Evolutionary conservation across 768 basidiomycete genomes (phyloP).

Genomic region (Lactarius psammicola): DNA sequence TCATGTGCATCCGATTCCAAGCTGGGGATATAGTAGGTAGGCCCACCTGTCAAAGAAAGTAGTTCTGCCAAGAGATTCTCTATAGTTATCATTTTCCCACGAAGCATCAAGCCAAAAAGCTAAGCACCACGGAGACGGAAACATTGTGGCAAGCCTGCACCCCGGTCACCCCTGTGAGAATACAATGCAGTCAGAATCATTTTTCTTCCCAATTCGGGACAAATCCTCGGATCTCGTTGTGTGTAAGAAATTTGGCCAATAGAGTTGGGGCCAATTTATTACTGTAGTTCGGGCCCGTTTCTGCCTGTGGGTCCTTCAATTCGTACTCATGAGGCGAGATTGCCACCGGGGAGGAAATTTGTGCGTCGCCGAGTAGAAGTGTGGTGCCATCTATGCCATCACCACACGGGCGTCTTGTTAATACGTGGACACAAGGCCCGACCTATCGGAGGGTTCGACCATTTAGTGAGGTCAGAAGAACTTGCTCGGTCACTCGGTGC

Average conservation of each 20-base stretch:
- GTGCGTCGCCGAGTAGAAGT: neutral
- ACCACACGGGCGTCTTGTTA: neutral
- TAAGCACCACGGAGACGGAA: slow-evolving; percentile 1
- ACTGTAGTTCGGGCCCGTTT: no score
- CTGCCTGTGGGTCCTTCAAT: no score
- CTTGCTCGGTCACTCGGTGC: neutral
- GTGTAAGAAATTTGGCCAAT: neutral
- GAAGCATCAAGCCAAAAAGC: slow-evolving; percentile 8
- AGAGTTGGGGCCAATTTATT: no score
- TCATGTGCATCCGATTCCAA: neutral
- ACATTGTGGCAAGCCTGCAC: slow-evolving; percentile 14
- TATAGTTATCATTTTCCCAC: neutral
- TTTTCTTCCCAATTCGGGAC: neutral
- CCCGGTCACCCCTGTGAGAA: slow-evolving; percentile 9
- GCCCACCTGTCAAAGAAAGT: slow-evolving; percentile 1
- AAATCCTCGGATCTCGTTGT: neutral
- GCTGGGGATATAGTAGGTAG: neutral
- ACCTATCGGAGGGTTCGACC: neutral
- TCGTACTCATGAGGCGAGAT: no score
- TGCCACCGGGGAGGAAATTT: neutral
- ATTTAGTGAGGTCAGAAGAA: neutral
- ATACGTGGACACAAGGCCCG: neutral
- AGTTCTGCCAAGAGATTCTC: neutral
- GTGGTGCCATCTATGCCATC: neutral
- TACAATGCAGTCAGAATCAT: neutral